A percentile compares a stretch with the other conserved stretches of the same genome.
phyloP scores from a whole-genome alignment of 208 protist genomes.

The Lotmaria passim region DNA sequence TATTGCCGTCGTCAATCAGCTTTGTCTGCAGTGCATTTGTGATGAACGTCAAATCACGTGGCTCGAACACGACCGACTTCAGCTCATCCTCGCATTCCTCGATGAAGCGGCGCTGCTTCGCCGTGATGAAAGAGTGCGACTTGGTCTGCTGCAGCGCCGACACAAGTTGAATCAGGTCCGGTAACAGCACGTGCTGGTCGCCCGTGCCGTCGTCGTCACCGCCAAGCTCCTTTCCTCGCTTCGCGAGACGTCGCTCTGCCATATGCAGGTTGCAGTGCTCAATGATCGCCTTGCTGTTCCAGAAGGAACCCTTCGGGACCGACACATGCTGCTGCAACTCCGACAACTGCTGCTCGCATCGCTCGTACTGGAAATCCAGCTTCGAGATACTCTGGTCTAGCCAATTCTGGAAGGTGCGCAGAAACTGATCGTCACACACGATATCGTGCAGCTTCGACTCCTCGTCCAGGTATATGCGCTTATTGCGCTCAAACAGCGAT shows the following conservation, averaged over 20 bases:
- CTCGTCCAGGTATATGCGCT: conserved; percentile 83
- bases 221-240: conserved; percentile 23
- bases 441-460: conserved; percentile 79
- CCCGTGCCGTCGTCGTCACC: conserved; percentile 30
- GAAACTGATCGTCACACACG: conserved; percentile 65
- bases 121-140: conserved; percentile 76
- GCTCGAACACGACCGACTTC: conserved; percentile 78
- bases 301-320: conserved; percentile 73
- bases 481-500: conserved; percentile 86
- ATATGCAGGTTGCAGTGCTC: conserved; percentile 91
- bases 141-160: conserved; percentile 81
- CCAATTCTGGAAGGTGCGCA: conserved; percentile 75
- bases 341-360: conserved; percentile 84
- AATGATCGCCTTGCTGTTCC: conserved; percentile 88
- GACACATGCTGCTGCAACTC: conserved; percentile 82
- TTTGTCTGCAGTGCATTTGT: conserved; percentile 87
- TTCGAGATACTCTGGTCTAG: conserved; percentile 81
- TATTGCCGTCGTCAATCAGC: conserved; percentile 79
- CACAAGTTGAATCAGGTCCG: conserved; percentile 82
- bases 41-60: conserved; percentile 80
- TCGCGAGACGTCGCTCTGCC: conserved; percentile 67
- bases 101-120: conserved; percentile 83
- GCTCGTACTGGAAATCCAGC: conserved; percentile 84
- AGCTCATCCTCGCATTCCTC: conserved; percentile 82
- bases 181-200: conserved; percentile 52